A percentile compares a stretch with the other conserved stretches of the same genome.
Evolutionary conservation across 768 basidiomycete species (phyloP).

Genomic region (Podaxis sp.): DNA sequence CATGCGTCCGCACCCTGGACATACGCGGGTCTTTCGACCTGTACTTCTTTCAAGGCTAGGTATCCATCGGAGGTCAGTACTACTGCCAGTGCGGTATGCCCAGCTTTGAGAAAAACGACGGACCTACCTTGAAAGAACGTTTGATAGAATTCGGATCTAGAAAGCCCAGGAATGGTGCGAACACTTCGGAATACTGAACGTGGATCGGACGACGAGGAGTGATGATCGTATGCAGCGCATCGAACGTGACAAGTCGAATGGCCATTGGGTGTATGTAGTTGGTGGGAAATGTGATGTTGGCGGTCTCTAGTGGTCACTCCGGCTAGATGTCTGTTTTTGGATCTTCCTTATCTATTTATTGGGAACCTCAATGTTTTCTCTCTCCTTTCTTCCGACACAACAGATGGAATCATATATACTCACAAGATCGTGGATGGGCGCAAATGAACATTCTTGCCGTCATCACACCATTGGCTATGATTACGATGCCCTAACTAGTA

Average conservation of each 20-base stretch:
- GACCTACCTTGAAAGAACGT: slow-evolving; percentile 61
- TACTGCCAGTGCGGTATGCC: not conserved
- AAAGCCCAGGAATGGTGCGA: slow-evolving; percentile 64
- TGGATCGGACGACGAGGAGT: slow-evolving; percentile 66
- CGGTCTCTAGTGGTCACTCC: no score
- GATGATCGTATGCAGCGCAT: slow-evolving; percentile 74
- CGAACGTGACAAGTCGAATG: slow-evolving; percentile 74
- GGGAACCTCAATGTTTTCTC: no score
- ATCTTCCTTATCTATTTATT: no score
- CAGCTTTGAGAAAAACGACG: slow-evolving; percentile 10
- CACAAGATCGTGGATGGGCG: no score
- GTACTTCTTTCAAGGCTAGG: slow-evolving; percentile 43
- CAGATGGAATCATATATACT: no score
- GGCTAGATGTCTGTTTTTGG: no score
- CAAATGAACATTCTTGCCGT: no score
- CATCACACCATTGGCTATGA: no score
- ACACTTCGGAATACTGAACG: slow-evolving; percentile 61
- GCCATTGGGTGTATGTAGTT: slow-evolving; percentile 12
- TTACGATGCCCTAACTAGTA: no score
- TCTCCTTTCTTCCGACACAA: no score
- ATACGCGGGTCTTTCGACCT: slow-evolving; percentile 61
- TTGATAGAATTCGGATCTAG: slow-evolving; percentile 53
- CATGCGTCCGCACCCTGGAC: slow-evolving; percentile 51
- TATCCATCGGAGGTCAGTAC: not conserved
- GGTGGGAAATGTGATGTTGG: not conserved